Conservation (phyloP, 495 filamentous ascomycete genomes). For the Symbiotaphrina buchneri region DNA sequence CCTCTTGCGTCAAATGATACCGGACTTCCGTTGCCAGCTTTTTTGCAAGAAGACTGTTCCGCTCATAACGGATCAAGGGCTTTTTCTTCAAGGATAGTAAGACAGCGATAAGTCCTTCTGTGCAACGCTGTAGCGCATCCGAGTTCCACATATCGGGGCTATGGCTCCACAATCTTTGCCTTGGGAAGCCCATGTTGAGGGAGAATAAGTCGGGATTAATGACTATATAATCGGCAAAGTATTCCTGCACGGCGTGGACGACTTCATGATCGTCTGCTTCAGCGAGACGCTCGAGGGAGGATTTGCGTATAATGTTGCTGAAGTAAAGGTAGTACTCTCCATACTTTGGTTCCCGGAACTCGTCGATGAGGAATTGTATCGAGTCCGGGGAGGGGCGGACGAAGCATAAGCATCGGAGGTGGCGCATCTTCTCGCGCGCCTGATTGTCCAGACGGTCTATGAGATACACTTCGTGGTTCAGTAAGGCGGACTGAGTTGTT, state of each 20-base stretch:
- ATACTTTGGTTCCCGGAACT: slow-evolving; percentile 89
- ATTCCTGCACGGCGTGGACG: slow-evolving; percentile 75
- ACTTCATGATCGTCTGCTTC: slow-evolving; percentile 98
- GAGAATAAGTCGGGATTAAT: slow-evolving; percentile 89
- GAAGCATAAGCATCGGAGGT: slow-evolving; percentile 83
- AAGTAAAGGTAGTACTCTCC: slow-evolving; percentile 93
- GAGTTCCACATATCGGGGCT: slow-evolving; percentile 77
- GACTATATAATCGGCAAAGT: slow-evolving; percentile 87
- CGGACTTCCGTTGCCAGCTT: slow-evolving; percentile 83
- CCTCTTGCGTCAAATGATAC: slow-evolving; percentile 86
- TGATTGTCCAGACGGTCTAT: slow-evolving; percentile 86
- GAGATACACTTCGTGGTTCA: slow-evolving; percentile 93
- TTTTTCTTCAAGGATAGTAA: slow-evolving; percentile 86
- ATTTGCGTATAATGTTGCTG: slow-evolving; percentile 93
- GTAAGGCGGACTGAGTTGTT: slow-evolving; percentile 84
- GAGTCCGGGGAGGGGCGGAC: slow-evolving; percentile 78
- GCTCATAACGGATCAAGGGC: slow-evolving; percentile 83
- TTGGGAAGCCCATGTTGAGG: slow-evolving; percentile 49
- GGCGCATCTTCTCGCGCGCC: slow-evolving; percentile 91
- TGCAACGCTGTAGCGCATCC: slow-evolving; percentile 61
- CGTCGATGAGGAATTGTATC: slow-evolving; percentile 83
- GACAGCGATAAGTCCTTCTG: slow-evolving; percentile 66
- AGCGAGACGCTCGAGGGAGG: slow-evolving; percentile 77
- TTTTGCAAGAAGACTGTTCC: slow-evolving; percentile 72
- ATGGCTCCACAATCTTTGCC: slow-evolving; percentile 49